phyloP scores from a whole-genome alignment of 768 basidiomycete genomes.

The Mycena vulgaris region DNA sequence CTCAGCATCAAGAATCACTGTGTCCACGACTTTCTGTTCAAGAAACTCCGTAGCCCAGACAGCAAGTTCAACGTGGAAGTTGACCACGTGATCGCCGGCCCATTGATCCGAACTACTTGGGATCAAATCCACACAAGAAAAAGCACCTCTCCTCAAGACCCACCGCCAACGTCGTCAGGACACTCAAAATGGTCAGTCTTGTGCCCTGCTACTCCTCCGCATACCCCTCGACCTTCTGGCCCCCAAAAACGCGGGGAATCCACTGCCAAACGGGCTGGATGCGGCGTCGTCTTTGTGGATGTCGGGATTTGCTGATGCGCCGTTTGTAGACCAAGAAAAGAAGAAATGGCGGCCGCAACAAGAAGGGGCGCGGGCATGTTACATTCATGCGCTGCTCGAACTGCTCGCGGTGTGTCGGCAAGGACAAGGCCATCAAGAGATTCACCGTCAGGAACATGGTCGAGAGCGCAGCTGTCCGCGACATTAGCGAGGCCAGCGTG shows the following conservation, averaged over 20 bases:
- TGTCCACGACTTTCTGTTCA: no score
- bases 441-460: conserved; percentile 99
- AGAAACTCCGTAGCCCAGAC: no score
- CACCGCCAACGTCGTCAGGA: neutral
- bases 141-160: conserved; percentile 10
- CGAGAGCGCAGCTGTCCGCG: conserved; percentile 97
- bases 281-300: neutral
- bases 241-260: neutral
- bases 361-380: conserved; percentile 98
- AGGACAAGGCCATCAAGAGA: conserved; percentile 99
- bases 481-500: conserved; percentile 96
- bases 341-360: conserved; percentile 99
- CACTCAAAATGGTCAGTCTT: conserved; percentile 10
- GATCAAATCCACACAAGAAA: conserved; percentile 12
- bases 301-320: neutral
- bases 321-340: conserved; percentile 94
- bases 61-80: no score
- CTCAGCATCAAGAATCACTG: no score
- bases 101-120: no score
- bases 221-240: neutral
- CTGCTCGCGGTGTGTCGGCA: conserved; percentile 97
- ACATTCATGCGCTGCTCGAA: conserved; percentile 97
- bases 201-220: neutral
- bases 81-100: no score
- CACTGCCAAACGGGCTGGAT: neutral